A percentile compares a stretch with the other conserved stretches of the same genome.
phyloP scores from a whole-genome alignment of 345 rosid species.

The Gynandropsis gynandra region DNA sequence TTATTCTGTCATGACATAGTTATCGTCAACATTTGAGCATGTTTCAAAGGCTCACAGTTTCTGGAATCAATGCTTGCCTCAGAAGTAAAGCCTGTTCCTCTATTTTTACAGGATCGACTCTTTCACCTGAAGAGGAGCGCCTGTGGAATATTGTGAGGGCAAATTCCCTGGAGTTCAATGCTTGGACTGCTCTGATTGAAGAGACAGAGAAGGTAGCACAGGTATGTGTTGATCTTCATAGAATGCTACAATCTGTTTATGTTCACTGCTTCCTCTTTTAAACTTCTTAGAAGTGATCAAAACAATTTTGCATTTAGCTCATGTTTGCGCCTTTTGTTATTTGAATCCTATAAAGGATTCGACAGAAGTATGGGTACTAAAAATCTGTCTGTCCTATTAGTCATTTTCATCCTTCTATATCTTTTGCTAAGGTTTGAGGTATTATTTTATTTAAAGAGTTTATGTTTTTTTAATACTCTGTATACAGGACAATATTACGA shows the following conservation, averaged over 20 bases:
- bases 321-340: constrained; percentile 1
- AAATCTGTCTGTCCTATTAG: not conserved
- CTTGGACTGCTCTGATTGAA: constrained; percentile 84
- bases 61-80: not conserved
- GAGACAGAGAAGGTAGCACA: constrained; percentile 85
- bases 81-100: not conserved
- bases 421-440: not conserved
- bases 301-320: not conserved
- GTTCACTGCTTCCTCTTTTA: constrained; percentile 9
- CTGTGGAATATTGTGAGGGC: constrained; percentile 79
- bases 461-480: constrained; percentile 10
- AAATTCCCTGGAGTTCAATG: constrained; percentile 74
- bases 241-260: not conserved
- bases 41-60: not conserved
- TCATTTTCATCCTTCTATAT: constrained; percentile 3
- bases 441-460: constrained; percentile 4
- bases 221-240: constrained; percentile 38
- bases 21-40: not conserved
- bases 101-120: constrained; percentile 32
- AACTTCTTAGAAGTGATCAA: not conserved
- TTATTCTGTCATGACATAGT: not conserved
- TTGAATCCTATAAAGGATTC: not conserved
- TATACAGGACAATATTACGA: constrained; percentile 70
- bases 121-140: constrained; percentile 81
- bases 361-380: not conserved